Evolutionary conservation across 352 stramenopile species (phyloP).

Genomic region (Phytopythium oedochilum): DNA sequence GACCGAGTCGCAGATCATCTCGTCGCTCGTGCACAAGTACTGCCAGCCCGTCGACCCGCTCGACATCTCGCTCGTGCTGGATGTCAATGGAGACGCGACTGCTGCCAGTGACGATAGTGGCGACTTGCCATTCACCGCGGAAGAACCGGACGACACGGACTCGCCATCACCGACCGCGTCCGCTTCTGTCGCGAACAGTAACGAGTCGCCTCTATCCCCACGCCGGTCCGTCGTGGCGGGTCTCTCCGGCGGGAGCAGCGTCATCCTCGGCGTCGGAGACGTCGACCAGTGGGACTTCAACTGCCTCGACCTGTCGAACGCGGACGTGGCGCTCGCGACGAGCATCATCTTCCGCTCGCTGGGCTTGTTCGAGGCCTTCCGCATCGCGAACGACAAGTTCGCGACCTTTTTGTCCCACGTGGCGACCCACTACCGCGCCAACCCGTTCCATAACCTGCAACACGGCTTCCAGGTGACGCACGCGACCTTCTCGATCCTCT

Average conservation of each 20-base stretch:
- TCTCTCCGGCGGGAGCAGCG: neutral
- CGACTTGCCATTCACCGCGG: neutral
- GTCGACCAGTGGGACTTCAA: slow-evolving; percentile 50
- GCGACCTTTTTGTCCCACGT: slow-evolving; percentile 45
- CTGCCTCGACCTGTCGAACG: slow-evolving; percentile 44
- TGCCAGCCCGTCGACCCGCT: slow-evolving; percentile 39
- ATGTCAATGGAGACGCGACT: neutral
- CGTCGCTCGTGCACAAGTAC: slow-evolving; percentile 51
- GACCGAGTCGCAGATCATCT: slow-evolving; percentile 53
- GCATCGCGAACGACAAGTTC: slow-evolving; percentile 50
- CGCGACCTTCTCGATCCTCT: slow-evolving; percentile 39
- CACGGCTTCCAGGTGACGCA: slow-evolving; percentile 71
- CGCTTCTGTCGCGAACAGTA: neutral
- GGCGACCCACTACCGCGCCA: slow-evolving; percentile 64
- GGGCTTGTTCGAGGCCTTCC: slow-evolving; percentile 49
- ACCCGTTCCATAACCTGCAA: slow-evolving; percentile 81
- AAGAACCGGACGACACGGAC: slow-evolving; percentile 9
- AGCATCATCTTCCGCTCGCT: slow-evolving; percentile 44
- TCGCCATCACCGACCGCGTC: neutral
- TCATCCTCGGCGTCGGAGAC: slow-evolving; percentile 38
- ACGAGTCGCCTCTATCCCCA: slow-evolving; percentile 7
- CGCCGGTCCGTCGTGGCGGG: neutral
- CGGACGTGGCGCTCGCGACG: slow-evolving; percentile 40
- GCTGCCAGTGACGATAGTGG: neutral
- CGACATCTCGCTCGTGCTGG: slow-evolving; percentile 10